A percentile compares a stretch with the other conserved stretches of the same genome.
These are phyloP conservation scores for Sporobolomyces roseus DNA, from an alignment of 768 basidiomycete genomes.

Conservation along the genomic window DNA sequence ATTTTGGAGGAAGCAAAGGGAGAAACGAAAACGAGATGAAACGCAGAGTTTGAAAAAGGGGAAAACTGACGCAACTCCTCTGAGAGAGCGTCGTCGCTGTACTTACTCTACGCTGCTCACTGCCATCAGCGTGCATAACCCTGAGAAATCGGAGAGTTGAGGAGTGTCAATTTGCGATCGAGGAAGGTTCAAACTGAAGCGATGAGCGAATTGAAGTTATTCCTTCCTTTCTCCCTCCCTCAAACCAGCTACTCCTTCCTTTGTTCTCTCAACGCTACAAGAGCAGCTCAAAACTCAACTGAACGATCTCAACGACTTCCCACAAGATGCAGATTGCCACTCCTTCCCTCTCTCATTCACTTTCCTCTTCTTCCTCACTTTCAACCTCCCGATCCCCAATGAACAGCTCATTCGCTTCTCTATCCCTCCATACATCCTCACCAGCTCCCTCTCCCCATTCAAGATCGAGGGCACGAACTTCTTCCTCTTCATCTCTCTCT, in stretches of 20 bases:
- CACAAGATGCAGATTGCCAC: too few relatives aligned
- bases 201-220: neutral
- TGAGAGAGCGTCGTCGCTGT: too few relatives aligned
- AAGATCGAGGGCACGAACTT: neutral
- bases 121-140: too few relatives aligned
- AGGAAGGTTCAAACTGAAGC: neutral
- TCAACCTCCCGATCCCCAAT: conserved; percentile 3
- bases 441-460: neutral
- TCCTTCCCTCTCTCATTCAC: neutral
- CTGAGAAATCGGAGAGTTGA: too few relatives aligned
- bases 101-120: too few relatives aligned
- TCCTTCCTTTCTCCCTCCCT: neutral
- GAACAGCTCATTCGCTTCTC: neutral
- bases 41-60: too few relatives aligned
- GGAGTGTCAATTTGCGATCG: neutral
- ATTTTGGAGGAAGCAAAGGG: too few relatives aligned
- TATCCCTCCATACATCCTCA: neutral
- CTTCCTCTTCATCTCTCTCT: neutral
- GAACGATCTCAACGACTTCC: too few relatives aligned
- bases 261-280: too few relatives aligned
- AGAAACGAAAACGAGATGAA: too few relatives aligned
- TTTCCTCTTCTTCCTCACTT: neutral
- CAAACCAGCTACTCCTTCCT: neutral
- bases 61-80: too few relatives aligned
- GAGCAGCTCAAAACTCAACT: conserved; percentile 10